phyloP scores from a whole-genome alignment of 2,329 filamentous ascomycete genomes.

The Colletotrichum tamarilloi region DNA sequence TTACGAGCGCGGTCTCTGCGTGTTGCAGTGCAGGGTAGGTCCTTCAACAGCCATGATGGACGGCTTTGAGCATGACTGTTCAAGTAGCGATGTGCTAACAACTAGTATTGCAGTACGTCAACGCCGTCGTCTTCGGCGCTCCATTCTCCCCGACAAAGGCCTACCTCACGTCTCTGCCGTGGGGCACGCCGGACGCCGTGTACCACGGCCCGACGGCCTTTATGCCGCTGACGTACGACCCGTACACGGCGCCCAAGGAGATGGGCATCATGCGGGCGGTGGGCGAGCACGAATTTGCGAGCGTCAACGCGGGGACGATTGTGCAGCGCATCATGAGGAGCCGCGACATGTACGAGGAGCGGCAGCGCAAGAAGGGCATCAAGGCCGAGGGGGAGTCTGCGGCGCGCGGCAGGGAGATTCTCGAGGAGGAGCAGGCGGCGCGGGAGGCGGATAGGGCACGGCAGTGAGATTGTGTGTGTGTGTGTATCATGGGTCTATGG shows the following conservation, averaged over 20 bases:
- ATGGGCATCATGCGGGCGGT: constrained; percentile 89
- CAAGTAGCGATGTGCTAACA: no score
- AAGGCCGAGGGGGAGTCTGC: constrained; percentile 83
- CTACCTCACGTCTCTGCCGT: constrained; percentile 81
- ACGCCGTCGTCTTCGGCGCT: constrained; percentile 88
- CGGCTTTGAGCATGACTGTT: no score
- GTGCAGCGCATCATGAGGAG: constrained; percentile 91
- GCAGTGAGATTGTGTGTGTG: neutral
- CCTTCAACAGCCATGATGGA: no score
- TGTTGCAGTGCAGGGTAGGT: constrained; percentile 87
- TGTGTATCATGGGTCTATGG: neutral
- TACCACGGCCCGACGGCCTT: constrained; percentile 98
- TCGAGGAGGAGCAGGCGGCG: constrained; percentile 68
- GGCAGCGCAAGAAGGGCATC: constrained; percentile 89
- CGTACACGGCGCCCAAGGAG: constrained; percentile 82
- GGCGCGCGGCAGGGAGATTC: constrained; percentile 68
- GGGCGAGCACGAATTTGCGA: constrained; percentile 79
- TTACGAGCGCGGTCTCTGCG: constrained; percentile 94
- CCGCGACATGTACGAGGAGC: constrained; percentile 87
- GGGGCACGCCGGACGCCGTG: constrained; percentile 79
- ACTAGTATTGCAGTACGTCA: constrained; percentile 73
- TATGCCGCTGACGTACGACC: constrained; percentile 83
- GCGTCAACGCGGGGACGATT: constrained; percentile 93
- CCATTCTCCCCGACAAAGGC: constrained; percentile 85
- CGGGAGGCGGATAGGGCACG: constrained; percentile 55